These are phyloP conservation scores for Corchorus capsularis DNA, from an alignment of 345 rosid species.

Conservation along the genomic window DNA sequence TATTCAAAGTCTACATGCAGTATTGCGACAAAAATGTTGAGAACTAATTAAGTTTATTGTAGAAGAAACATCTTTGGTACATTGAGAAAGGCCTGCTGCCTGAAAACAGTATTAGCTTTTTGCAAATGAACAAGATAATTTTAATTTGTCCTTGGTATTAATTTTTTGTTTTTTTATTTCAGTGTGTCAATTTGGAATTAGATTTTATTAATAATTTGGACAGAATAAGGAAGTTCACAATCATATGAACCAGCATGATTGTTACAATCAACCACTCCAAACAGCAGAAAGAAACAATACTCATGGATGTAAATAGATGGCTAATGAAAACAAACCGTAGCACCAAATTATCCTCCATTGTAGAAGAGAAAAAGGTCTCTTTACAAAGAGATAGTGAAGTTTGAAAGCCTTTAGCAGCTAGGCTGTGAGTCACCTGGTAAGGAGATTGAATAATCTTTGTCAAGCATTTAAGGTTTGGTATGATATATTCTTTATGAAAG, in stretches of 20 bases:
- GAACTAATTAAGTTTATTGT: neutral
- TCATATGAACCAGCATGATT: neutral
- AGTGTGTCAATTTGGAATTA: neutral
- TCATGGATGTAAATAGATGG: slow-evolving; percentile 9
- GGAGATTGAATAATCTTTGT: slow-evolving; percentile 12
- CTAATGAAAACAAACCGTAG: slow-evolving; percentile 45
- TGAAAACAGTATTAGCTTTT: neutral
- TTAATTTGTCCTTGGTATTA: neutral
- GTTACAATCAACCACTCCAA: slow-evolving; percentile 5
- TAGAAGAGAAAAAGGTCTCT: slow-evolving; percentile 77
- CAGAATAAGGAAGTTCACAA: neutral
- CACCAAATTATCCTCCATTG: slow-evolving; percentile 81
- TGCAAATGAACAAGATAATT: neutral
- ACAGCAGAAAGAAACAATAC: slow-evolving; percentile 17
- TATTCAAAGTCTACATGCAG: neutral
- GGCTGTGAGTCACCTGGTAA: slow-evolving; percentile 79
- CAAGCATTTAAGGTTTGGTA: neutral
- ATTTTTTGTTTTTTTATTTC: neutral
- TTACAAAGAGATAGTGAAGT: slow-evolving; percentile 79
- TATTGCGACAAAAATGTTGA: neutral
- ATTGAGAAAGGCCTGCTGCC: neutral
- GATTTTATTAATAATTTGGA: slow-evolving; percentile 4
- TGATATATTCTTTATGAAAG: neutral
- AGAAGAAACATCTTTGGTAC: neutral
- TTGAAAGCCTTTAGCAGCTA: slow-evolving; percentile 89